These are phyloP conservation scores for Straminergon stramineum DNA, from an alignment of 225 moss, liverwort and hornwort genomes.

Conservation along the genomic window DNA sequence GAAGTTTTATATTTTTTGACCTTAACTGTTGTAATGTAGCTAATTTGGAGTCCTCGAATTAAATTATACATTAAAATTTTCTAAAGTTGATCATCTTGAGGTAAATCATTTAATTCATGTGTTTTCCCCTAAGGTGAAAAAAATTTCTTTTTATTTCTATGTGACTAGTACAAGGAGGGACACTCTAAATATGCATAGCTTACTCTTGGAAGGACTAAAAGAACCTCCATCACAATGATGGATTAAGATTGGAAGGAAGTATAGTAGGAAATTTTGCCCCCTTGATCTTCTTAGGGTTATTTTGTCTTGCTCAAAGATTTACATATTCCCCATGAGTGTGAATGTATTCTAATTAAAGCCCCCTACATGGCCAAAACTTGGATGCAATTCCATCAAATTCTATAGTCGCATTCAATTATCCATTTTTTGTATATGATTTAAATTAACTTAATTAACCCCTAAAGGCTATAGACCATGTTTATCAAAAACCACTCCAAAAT, in stretches of 20 bases:
- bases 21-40: neutral
- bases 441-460: neutral
- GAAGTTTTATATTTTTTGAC: neutral
- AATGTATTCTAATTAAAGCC: neutral
- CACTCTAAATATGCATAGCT: neutral
- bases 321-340: rapidly evolving
- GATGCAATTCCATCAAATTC: neutral
- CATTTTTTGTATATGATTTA: neutral
- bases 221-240: neutral
- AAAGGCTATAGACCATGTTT: neutral
- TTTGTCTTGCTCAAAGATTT: neutral
- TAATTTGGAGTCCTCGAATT: neutral
- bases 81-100: rapidly evolving
- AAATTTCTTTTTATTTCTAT: rapidly evolving
- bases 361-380: rapidly evolving
- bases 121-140: neutral
- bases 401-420: neutral
- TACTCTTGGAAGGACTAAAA: neutral
- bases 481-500: neutral
- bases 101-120: neutral
- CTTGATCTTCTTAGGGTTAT: neutral
- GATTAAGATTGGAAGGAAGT: neutral
- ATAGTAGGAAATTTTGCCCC: neutral
- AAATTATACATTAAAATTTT: neutral
- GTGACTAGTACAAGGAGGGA: neutral